Base-by-base conservation (phyloP, 2,329 filamentous ascomycete genomes). In the Penicillium capsulatum region DNA sequence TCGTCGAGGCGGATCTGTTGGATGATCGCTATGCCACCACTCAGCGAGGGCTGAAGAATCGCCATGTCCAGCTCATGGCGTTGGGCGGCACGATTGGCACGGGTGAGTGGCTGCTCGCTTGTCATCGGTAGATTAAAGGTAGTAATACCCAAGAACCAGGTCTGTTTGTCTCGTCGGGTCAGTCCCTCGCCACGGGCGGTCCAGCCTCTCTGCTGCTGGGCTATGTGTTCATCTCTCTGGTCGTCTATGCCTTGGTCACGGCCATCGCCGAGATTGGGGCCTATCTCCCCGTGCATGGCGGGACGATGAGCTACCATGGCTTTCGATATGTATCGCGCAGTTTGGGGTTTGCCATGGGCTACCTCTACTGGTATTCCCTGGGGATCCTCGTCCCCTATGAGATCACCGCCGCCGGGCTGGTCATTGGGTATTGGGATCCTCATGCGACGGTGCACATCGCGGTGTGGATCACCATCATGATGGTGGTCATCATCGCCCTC, bases 391-490 rank as follows among this genome's bases (percentile, higher is more conserved):
- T 74, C 0, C 70, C 68, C 33, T 74, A 77, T 42, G 81, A 85
- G 61, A 80, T 84, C 44, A 78, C 77, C 0, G 81, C 81, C 6
- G 79, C 80, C 9, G 75, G 76, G 28, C 72, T 83, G n/a, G 70
- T 85, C 19, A 80, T 84, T 44, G 65, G 77, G 44, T 83, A 77
- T 57, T 85, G 81, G 81, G 53, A 64, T 8, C 58, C 64, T 3
- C 53, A 54, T 13, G 63, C 36, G 4, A 49, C 48, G 3, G n/a
- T 72, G 34, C 65, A 69, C 29, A 60, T 70, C 5, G 68, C 66
- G 1, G 68, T 69, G 4, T 74, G 71, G 71, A 73, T 74, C 36
- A 75, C 76, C 3, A 75, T 80, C 44, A 66, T 80, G 46, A 71
- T 85, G 45, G 63, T 79, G 3, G 68, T 84, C 13, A 76, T 84